These are phyloP conservation scores for Sanghuangporus sanghuang DNA, from an alignment of 1,284 basidiomycete genomes.

Conservation along the genomic window DNA sequence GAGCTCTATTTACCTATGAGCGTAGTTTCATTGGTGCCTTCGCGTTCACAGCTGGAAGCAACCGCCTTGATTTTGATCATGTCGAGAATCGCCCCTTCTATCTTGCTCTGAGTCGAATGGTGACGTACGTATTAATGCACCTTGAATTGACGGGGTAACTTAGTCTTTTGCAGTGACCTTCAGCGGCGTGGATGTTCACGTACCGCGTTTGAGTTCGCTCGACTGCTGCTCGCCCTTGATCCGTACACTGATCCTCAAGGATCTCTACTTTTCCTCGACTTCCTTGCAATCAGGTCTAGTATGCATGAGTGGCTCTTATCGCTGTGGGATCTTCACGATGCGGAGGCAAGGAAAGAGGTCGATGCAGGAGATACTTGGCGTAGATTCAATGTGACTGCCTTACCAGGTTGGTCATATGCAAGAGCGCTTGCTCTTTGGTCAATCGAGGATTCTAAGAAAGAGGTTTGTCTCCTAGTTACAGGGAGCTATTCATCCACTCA, in stretches of 20 bases:
- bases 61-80: slow-evolving; percentile 80
- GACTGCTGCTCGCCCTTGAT: slow-evolving; percentile 76
- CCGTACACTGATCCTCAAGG: slow-evolving; percentile 85
- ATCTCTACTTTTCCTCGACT: slow-evolving; percentile 78
- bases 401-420: slow-evolving; percentile 82
- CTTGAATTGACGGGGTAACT: background rate
- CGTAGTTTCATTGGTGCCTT: slow-evolving; percentile 81
- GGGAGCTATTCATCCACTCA: background rate
- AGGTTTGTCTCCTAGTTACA: slow-evolving; percentile 31
- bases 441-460: slow-evolving; percentile 47
- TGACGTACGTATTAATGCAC: slow-evolving; percentile 47
- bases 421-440: slow-evolving; percentile 67
- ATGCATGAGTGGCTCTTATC: slow-evolving; percentile 77
- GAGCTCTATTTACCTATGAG: slow-evolving; percentile 87
- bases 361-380: slow-evolving; percentile 23
- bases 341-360: slow-evolving; percentile 25
- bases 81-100: slow-evolving; percentile 87
- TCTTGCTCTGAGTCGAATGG: slow-evolving; percentile 73
- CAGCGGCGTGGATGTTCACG: slow-evolving; percentile 83
- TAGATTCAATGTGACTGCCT: slow-evolving; percentile 47
- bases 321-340: slow-evolving; percentile 47
- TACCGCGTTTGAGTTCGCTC: slow-evolving; percentile 86
- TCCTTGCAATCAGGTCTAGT: slow-evolving; percentile 75
- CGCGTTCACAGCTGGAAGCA: slow-evolving; percentile 72
- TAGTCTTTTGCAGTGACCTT: slow-evolving; percentile 51